Evolutionary conservation across 164 flowering plant genomes (phyloP).

Genomic region (Vitis rotundifolia): DNA sequence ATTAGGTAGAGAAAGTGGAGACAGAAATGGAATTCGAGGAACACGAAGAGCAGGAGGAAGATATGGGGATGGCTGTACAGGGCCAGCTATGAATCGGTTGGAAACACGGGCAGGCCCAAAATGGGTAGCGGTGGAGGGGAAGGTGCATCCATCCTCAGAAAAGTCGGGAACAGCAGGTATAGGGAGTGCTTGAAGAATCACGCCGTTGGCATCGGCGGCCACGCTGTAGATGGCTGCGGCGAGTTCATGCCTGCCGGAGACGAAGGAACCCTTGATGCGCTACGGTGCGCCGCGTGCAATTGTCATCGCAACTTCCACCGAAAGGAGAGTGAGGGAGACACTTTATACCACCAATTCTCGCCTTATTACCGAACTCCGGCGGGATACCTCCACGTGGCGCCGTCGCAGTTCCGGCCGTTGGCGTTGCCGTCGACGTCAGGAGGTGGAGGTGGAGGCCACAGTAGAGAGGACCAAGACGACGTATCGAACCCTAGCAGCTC

Average conservation of each 20-base stretch:
- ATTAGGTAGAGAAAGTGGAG: neutral
- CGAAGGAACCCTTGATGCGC: slow-evolving; percentile 69
- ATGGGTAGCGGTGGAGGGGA: slow-evolving; percentile 14
- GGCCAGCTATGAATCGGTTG: slow-evolving; percentile 34
- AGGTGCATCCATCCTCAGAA: slow-evolving; percentile 8
- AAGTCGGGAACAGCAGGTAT: slow-evolving; percentile 28
- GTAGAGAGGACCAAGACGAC: slow-evolving; percentile 46
- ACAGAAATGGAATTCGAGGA: slow-evolving; percentile 43
- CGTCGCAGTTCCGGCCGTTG: slow-evolving; percentile 26
- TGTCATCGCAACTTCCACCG: slow-evolving; percentile 91
- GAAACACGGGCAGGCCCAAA: slow-evolving; percentile 22
- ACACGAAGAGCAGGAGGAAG: slow-evolving; percentile 56
- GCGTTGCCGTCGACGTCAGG: slow-evolving; percentile 48
- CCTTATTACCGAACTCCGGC: slow-evolving; percentile 50
- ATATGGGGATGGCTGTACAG: slow-evolving; percentile 35
- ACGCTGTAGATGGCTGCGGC: slow-evolving; percentile 81
- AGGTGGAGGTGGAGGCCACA: slow-evolving; percentile 16
- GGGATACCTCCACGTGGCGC: slow-evolving; percentile 49
- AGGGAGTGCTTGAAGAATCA: slow-evolving; percentile 81
- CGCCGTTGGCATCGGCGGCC: slow-evolving; percentile 68
- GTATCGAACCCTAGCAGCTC: slow-evolving; percentile 56
- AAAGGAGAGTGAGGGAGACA: slow-evolving; percentile 47
- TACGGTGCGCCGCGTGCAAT: slow-evolving; percentile 76
- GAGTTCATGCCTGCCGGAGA: slow-evolving; percentile 81
- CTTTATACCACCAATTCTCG: slow-evolving; percentile 26